Conservation (phyloP, 2,329 filamentous ascomycete genomes). For the Pseudofabraea citricarpa region DNA sequence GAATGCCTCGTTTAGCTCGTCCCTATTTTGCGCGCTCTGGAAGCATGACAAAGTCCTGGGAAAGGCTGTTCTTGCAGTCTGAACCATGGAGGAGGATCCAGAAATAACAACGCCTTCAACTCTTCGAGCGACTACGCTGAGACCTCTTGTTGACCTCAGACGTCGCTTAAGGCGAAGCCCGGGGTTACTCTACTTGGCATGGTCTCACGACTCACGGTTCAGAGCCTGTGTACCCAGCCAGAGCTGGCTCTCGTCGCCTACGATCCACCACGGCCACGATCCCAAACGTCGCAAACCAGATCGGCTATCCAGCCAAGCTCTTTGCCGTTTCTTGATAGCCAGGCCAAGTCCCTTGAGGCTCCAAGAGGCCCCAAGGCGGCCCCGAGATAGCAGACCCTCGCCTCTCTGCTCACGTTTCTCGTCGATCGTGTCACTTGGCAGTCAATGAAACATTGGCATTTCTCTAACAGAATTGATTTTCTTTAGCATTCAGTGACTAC, state of each 20-base stretch:
- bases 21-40: too few relatives aligned
- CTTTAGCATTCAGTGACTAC: neutral
- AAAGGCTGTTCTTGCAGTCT: too few relatives aligned
- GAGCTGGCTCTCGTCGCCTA: too few relatives aligned
- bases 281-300: conserved; percentile 15
- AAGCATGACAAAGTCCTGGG: too few relatives aligned
- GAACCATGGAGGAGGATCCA: neutral
- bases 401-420: conserved; percentile 1
- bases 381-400: conserved; percentile 2
- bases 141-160: neutral
- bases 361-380: conserved; percentile 11
- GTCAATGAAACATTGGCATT: conserved; percentile 21
- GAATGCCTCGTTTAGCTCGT: too few relatives aligned
- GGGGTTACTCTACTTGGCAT: neutral
- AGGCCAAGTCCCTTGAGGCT: conserved; percentile 6
- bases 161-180: neutral
- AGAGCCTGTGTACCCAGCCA: too few relatives aligned
- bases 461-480: conserved; percentile 9
- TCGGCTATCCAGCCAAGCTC: conserved; percentile 20
- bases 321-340: too few relatives aligned
- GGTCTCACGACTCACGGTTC: conserved; percentile 1
- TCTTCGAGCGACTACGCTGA: neutral
- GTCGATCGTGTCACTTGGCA: conserved; percentile 22
- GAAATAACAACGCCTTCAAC: neutral
- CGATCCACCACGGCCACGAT: neutral